Evolutionary conservation across 2,329 filamentous ascomycete genomes (phyloP).

Genomic region (Capronia epimyces): DNA sequence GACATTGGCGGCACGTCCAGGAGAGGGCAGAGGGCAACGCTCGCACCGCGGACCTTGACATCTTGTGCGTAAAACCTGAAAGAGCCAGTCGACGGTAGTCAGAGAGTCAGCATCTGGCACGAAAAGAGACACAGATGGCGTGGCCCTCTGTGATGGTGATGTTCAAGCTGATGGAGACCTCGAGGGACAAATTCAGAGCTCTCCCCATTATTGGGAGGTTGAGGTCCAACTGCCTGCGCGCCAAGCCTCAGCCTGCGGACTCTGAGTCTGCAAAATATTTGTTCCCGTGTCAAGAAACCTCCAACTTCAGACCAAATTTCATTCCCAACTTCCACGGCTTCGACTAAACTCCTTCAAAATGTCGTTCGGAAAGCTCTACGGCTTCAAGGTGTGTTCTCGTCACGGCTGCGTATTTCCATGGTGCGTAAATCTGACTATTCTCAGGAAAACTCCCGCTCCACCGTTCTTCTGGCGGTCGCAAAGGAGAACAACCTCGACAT

Average conservation of each 20-base stretch:
- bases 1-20: conserved; percentile 21
- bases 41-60: conserved; percentile 14
- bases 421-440: conserved; percentile 21
- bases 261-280: conserved; percentile 4
- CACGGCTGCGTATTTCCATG: conserved; percentile 27
- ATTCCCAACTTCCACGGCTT: background rate
- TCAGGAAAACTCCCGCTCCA: conserved; percentile 28
- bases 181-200: background rate
- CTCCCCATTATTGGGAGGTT: background rate
- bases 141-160: background rate
- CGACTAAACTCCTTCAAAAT: conserved; percentile 53
- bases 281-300: background rate
- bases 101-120: background rate
- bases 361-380: conserved; percentile 98
- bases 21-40: conserved; percentile 13
- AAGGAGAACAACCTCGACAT: conserved; percentile 96
- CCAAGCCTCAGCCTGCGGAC: conserved; percentile 6
- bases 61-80: background rate
- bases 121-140: background rate
- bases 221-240: background rate
- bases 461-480: conserved; percentile 72
- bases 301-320: background rate
- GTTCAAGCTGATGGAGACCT: background rate
- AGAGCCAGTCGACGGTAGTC: background rate
- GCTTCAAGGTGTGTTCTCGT: conserved; percentile 59